A percentile compares a stretch with the other conserved stretches of the same genome.
Conservation (phyloP, 495 filamentous ascomycete species). For the Penicillium longicatenatum region DNA sequence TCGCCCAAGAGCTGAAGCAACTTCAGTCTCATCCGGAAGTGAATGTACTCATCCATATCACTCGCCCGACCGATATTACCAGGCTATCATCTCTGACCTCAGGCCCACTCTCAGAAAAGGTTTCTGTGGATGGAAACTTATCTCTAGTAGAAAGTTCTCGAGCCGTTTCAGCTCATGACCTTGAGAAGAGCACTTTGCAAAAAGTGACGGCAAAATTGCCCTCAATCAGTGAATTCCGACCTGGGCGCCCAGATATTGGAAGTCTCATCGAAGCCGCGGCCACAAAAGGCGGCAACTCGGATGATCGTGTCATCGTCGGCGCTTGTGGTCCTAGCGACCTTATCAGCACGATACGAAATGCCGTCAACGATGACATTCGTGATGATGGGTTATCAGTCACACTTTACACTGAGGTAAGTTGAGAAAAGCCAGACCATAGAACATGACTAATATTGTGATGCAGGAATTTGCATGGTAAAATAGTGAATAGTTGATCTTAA, state of each 20-base stretch:
- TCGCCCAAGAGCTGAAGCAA: constrained; percentile 16
- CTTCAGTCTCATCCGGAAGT: constrained; percentile 10
- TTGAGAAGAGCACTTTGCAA: constrained; percentile 13
- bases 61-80: neutral
- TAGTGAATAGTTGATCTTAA: too few relatives aligned
- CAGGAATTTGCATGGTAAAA: constrained; percentile 10
- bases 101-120: neutral
- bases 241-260: constrained; percentile 14
- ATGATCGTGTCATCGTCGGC: constrained; percentile 16
- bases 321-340: constrained; percentile 21
- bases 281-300: neutral
- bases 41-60: constrained; percentile 14
- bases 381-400: constrained; percentile 14
- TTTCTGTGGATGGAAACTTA: neutral
- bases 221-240: neutral
- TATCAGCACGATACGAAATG: constrained; percentile 8
- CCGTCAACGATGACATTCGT: neutral
- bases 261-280: neutral
- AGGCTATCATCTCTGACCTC: neutral
- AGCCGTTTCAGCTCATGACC: neutral
- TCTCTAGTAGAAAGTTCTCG: neutral
- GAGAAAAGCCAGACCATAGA: neutral
- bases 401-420: constrained; percentile 21
- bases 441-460: neutral
- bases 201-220: neutral